phyloP scores from a whole-genome alignment of 2,329 filamentous ascomycete genomes.

The Xylaria sp. region DNA sequence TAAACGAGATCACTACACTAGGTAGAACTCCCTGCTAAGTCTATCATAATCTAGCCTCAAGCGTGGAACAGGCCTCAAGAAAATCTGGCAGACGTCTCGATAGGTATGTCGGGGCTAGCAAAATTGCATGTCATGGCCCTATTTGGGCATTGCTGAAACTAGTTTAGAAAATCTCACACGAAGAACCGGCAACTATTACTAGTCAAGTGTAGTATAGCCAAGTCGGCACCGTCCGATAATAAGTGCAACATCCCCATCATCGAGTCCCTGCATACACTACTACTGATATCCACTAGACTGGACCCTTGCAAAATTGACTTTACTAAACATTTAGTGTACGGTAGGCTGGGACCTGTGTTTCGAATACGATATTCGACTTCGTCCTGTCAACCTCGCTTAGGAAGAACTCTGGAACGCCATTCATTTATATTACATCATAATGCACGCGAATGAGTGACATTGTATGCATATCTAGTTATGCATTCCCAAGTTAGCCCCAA shows the following conservation, averaged over 20 bases:
- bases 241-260: neutral
- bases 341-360: too few relatives aligned
- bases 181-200: constrained; percentile 3
- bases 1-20: neutral
- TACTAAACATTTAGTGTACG: too few relatives aligned
- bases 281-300: neutral
- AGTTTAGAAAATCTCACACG: neutral
- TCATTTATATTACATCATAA: neutral
- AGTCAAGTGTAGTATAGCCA: neutral
- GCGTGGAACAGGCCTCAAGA: neutral
- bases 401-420: neutral
- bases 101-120: neutral
- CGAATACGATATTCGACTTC: neutral
- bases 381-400: neutral
- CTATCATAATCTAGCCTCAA: neutral
- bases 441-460: neutral
- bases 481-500: neutral
- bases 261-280: neutral
- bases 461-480: neutral
- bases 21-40: neutral
- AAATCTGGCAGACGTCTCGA: neutral
- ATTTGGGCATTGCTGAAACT: too few relatives aligned
- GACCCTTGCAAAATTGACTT: too few relatives aligned
- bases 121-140: neutral
- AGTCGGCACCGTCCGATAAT: constrained; percentile 1